Conservation (phyloP, 306 rosid species). For the Alnus rubra region DNA sequence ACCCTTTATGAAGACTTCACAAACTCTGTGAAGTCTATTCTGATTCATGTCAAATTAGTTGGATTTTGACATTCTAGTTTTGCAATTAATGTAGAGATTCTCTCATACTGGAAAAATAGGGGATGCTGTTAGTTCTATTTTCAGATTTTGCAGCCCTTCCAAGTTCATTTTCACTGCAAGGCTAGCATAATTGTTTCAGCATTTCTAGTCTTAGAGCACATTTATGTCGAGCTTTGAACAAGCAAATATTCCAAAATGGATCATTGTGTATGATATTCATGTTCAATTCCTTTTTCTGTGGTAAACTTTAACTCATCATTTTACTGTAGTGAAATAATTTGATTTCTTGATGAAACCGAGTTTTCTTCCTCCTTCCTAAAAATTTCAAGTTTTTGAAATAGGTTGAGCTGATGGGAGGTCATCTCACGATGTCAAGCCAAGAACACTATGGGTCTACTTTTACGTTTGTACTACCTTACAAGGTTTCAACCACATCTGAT, state of each 20-base stretch:
- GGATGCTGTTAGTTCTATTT: not conserved
- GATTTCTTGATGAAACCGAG: not conserved
- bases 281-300: not conserved
- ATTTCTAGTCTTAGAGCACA: not conserved
- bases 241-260: not conserved
- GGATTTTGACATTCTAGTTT: not conserved
- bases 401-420: conserved; percentile 98
- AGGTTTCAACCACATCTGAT: conserved; percentile 59
- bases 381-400: conserved; percentile 36
- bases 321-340: not conserved
- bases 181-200: not conserved
- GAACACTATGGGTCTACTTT: conserved; percentile 82
- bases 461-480: conserved; percentile 86
- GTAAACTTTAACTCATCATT: not conserved
- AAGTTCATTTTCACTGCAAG: not conserved
- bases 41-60: not conserved
- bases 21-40: not conserved
- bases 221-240: not conserved
- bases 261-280: not conserved
- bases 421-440: conserved; percentile 75
- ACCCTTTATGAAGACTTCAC: not conserved
- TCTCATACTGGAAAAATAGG: not conserved
- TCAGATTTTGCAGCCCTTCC: not conserved
- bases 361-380: not conserved
- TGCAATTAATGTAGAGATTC: not conserved